phyloP scores from a whole-genome alignment of 2,329 filamentous ascomycete genomes.

The Xylaria arbuscula region DNA sequence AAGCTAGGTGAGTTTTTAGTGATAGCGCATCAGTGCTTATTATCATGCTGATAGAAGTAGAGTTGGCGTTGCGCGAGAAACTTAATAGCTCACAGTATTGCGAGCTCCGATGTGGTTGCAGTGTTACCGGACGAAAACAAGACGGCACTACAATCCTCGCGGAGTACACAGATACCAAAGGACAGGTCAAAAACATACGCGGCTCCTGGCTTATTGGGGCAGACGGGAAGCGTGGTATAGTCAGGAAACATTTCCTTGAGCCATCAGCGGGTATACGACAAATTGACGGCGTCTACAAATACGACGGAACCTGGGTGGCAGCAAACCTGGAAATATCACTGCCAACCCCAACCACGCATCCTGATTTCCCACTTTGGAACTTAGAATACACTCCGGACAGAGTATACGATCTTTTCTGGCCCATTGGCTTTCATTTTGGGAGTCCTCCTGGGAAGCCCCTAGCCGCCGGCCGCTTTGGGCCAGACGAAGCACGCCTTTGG shows the following conservation, averaged over 20 bases:
- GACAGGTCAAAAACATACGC: conserved; percentile 19
- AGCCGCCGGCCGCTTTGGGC: conserved; percentile 59
- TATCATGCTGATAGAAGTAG: conserved; percentile 28
- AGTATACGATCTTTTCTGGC: conserved; percentile 62
- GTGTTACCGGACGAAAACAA: conserved; percentile 37
- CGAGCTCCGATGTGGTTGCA: conserved; percentile 39
- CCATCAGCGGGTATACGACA: conserved; percentile 52
- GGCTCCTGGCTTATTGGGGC: conserved; percentile 54
- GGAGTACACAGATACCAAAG: conserved; percentile 36
- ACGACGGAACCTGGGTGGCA: conserved; percentile 60
- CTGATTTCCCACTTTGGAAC: conserved; percentile 60
- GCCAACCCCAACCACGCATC: conserved; percentile 59
- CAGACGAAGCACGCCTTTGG: conserved; percentile 55
- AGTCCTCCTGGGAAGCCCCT: conserved; percentile 56
- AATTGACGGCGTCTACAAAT: conserved; percentile 50
- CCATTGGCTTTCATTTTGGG: conserved; percentile 57
- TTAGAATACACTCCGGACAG: conserved; percentile 58
- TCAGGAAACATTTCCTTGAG: conserved; percentile 59
- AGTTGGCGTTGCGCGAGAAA: conserved; percentile 37
- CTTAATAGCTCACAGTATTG: conserved; percentile 37
- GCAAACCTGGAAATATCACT: conserved; percentile 57
- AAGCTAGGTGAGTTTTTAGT: conserved; percentile 37
- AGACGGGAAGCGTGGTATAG: conserved; percentile 60
- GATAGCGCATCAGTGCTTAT: not conserved
- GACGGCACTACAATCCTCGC: conserved; percentile 23